Percentiles rank a stretch among this genome's conserved stretches.
Conservation (phyloP, 108 stramenopile species). For the Cyclotella atomus region DNA sequence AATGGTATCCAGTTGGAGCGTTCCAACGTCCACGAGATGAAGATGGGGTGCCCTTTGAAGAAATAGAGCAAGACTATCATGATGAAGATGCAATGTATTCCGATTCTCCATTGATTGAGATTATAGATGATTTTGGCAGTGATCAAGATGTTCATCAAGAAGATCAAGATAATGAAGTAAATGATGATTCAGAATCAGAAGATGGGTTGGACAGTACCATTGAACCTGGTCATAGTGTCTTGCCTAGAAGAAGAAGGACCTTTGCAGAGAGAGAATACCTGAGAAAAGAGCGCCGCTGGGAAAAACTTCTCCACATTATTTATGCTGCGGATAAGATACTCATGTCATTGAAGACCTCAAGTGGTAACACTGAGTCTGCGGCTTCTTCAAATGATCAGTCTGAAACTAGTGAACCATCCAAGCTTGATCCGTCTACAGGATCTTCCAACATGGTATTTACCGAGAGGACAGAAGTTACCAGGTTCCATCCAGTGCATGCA, state of each 20-base stretch:
- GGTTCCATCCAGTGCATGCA: conserved; percentile 42
- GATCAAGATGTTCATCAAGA: conserved; percentile 11
- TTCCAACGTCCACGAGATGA: conserved; percentile 31
- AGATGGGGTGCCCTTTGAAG: conserved; percentile 7
- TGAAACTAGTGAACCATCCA: not conserved
- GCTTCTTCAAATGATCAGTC: not conserved
- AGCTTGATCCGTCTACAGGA: not conserved
- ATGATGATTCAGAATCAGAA: conserved; percentile 10
- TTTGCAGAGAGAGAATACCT: conserved; percentile 5
- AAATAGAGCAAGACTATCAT: not conserved
- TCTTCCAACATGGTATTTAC: not conserved
- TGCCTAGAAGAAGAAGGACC: conserved; percentile 1
- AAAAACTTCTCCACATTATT: conserved; percentile 34
- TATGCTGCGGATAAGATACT: conserved; percentile 21
- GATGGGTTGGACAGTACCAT: not conserved
- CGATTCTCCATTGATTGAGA: conserved; percentile 40
- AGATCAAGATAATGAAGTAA: conserved; percentile 1
- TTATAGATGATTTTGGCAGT: conserved; percentile 38
- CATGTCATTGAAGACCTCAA: not conserved
- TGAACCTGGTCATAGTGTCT: not conserved
- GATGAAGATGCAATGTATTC: conserved; percentile 7
- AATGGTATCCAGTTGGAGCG: conserved; percentile 36
- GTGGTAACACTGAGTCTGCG: not conserved
- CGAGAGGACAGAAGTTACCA: not conserved
- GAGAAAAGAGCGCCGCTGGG: conserved; percentile 22